A percentile compares a stretch with the other conserved stretches of the same genome.
phyloP scores from a whole-genome alignment of 2,329 filamentous ascomycete genomes.

The Xylaria sp. region DNA sequence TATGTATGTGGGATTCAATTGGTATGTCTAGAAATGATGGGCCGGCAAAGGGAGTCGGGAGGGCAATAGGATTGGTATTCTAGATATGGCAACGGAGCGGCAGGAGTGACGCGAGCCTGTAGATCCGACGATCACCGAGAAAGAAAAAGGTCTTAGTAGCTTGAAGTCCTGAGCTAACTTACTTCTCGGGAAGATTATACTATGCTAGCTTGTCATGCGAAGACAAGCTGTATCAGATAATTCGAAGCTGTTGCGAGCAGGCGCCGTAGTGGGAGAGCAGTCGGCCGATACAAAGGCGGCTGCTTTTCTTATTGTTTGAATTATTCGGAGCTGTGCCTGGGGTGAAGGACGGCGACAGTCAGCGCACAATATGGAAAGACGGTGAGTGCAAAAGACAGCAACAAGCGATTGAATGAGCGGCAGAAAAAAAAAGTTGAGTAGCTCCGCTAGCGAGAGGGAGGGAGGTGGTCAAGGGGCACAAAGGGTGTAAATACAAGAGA shows the following conservation, averaged over 20 bases:
- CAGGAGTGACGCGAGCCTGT: conserved; percentile 44
- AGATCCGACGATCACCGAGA: conserved; percentile 35
- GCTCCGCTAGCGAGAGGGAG: conserved; percentile 46
- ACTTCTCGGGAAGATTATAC: conserved; percentile 40
- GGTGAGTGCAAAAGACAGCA: conserved; percentile 36
- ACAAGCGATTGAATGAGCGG: conserved; percentile 39
- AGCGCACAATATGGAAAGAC: conserved; percentile 44
- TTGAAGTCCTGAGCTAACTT: conserved; percentile 37
- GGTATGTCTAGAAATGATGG: conserved; percentile 30
- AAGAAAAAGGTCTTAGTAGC: conserved; percentile 27
- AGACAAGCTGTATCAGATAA: conserved; percentile 42
- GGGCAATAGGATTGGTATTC: conserved; percentile 39
- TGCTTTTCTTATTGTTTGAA: conserved; percentile 25
- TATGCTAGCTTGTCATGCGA: conserved; percentile 42
- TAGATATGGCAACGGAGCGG: conserved; percentile 39
- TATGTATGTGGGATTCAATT: conserved; percentile 40
- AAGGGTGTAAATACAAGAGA: conserved; percentile 44
- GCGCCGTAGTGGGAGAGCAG: conserved; percentile 36
- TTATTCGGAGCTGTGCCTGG: conserved; percentile 42
- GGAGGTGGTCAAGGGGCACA: conserved; percentile 43
- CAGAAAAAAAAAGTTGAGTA: conserved; percentile 45
- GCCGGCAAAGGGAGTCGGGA: conserved; percentile 34
- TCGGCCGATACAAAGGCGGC: conserved; percentile 40
- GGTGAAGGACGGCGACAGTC: conserved; percentile 43
- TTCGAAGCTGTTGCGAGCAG: conserved; percentile 28